Conservation (phyloP, 306 rosid genomes). For the Lagenaria siceraria region DNA sequence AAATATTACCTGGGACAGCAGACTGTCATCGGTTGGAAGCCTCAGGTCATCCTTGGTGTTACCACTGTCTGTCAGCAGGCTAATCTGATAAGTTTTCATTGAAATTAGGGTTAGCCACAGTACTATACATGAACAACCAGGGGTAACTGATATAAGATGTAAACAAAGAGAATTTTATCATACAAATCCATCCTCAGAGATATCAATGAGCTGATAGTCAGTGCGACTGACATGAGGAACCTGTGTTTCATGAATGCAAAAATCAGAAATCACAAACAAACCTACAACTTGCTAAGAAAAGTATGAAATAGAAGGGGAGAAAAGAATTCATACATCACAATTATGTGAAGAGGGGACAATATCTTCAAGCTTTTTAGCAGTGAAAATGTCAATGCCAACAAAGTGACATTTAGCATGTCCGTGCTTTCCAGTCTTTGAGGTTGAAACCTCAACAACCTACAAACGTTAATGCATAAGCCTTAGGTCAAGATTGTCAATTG, state of each 20-base stretch:
- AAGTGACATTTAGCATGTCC: slow-evolving; percentile 99
- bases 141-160: neutral
- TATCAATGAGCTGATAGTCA: slow-evolving; percentile 91
- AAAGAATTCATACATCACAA: slow-evolving; percentile 53
- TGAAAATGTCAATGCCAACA: slow-evolving; percentile 89
- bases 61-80: slow-evolving; percentile 88
- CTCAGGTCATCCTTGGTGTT: slow-evolving; percentile 88
- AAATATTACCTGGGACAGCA: slow-evolving; percentile 61
- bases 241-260: slow-evolving; percentile 20
- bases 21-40: slow-evolving; percentile 86
- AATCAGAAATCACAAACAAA: neutral
- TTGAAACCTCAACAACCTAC: slow-evolving; percentile 96
- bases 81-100: slow-evolving; percentile 41
- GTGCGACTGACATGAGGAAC: slow-evolving; percentile 95
- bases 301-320: neutral
- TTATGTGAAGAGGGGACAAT: slow-evolving; percentile 97
- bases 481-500: neutral
- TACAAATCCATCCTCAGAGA: slow-evolving; percentile 99
- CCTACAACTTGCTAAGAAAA: neutral
- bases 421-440: slow-evolving; percentile 95
- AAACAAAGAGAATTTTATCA: slow-evolving; percentile 7
- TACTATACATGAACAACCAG: neutral
- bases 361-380: slow-evolving; percentile 88
- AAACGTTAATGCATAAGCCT: neutral
- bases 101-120: neutral